phyloP scores from a whole-genome alignment of 371 early-diverging fungal species.

The Actinomucor elegans region DNA sequence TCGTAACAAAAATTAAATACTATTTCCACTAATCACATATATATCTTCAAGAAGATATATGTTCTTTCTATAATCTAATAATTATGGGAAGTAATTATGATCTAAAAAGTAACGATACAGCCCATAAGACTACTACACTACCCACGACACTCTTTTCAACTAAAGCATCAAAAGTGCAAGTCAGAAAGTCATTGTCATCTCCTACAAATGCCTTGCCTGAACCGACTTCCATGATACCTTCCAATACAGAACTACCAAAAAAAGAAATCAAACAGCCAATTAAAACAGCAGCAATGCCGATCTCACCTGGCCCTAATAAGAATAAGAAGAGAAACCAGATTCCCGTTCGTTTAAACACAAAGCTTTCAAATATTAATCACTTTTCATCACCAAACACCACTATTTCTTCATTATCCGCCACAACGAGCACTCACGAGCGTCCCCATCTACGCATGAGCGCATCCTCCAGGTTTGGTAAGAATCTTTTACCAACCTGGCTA shows the following conservation, averaged over 20 bases:
- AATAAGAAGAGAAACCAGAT: constrained; percentile 8
- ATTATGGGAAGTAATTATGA: neutral
- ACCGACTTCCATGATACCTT: neutral
- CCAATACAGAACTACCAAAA: constrained; percentile 6
- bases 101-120: no score
- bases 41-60: no score
- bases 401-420: neutral
- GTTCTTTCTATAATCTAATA: no score
- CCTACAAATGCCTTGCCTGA: constrained; percentile 8
- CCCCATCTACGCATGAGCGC: constrained; percentile 27
- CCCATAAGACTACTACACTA: neutral
- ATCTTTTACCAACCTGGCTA: constrained; percentile 40
- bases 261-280: constrained; percentile 3
- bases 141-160: neutral
- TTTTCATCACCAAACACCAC: constrained; percentile 3
- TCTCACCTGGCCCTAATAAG: constrained; percentile 5
- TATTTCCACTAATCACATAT: no score
- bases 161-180: constrained; percentile 6
- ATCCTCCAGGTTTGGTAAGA: constrained; percentile 47
- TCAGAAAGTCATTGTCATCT: constrained; percentile 18
- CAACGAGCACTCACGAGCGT: constrained; percentile 16
- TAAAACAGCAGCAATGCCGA: neutral
- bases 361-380: constrained; percentile 1
- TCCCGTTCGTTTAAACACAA: constrained; percentile 10
- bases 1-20: no score